Conservation (phyloP, 768 basidiomycete genomes). For the Xerocomellus intermedius region DNA sequence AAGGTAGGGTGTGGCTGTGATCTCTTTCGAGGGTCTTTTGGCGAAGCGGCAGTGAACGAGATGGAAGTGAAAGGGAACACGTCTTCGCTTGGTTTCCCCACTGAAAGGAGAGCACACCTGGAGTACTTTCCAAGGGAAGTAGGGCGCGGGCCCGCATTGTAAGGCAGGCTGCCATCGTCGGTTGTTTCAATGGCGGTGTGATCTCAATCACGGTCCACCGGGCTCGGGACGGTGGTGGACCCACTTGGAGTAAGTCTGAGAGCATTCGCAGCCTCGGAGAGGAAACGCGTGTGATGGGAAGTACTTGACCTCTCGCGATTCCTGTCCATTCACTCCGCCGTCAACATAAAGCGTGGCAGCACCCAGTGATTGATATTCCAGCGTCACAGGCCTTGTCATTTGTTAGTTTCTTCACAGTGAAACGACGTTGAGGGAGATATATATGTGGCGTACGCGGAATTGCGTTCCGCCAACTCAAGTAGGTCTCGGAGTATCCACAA, state of each 20-base stretch:
- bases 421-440: not conserved
- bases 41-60: conserved; percentile 54
- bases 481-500: not conserved
- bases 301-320: not conserved
- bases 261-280: conserved; percentile 55
- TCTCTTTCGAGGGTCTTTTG: conserved; percentile 41
- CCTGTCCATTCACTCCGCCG: not conserved
- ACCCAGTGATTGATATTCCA: not conserved
- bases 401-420: not conserved
- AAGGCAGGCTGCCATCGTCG: not conserved
- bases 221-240: conserved; percentile 17
- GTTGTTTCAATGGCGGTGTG: not conserved
- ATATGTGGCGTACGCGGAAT: not conserved
- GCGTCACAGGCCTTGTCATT: not conserved
- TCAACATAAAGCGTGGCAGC: not conserved
- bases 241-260: conserved; percentile 57
- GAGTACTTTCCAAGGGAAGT: conserved; percentile 67
- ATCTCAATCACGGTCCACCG: not conserved
- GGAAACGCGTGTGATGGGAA: conserved; percentile 56
- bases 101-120: conserved; percentile 74
- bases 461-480: not conserved
- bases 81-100: conserved; percentile 79
- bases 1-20: conserved; percentile 46
- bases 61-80: conserved; percentile 85
- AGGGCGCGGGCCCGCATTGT: conserved; percentile 53